Conservation (phyloP, 768 basidiomycete species). For the Cantharellus anzutake region DNA sequence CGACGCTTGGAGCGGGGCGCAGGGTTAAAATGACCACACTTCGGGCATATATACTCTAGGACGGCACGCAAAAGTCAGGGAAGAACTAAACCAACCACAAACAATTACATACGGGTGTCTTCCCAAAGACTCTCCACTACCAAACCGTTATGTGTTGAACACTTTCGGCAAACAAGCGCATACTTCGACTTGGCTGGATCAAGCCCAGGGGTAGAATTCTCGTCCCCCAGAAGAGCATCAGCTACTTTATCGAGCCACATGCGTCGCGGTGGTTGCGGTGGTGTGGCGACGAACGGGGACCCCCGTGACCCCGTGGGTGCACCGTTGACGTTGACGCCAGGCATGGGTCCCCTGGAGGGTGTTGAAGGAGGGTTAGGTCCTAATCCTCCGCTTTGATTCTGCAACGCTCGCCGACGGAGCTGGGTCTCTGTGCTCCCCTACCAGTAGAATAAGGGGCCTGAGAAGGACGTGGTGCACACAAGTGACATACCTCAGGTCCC, state of each 20-base stretch:
- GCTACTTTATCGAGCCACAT: slow-evolving; percentile 80
- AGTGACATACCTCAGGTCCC: not conserved
- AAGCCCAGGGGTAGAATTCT: slow-evolving; percentile 28
- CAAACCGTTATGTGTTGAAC: slow-evolving; percentile 76
- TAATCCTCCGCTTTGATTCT: not conserved
- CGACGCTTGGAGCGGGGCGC: slow-evolving; percentile 6
- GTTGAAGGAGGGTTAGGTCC: not conserved
- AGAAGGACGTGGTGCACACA: not conserved
- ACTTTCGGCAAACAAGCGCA: slow-evolving; percentile 75
- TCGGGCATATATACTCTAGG: slow-evolving; percentile 69
- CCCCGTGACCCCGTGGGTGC: not conserved
- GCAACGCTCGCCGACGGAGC: not conserved
- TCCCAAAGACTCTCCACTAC: slow-evolving; percentile 69
- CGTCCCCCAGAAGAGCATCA: slow-evolving; percentile 70
- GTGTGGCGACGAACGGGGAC: not conserved
- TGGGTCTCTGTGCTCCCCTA: not conserved
- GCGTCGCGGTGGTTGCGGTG: slow-evolving; percentile 29
- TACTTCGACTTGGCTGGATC: slow-evolving; percentile 32
- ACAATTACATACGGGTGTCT: slow-evolving; percentile 45
- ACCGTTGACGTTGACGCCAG: not conserved
- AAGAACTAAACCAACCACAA: not conserved
- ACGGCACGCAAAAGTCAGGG: not conserved
- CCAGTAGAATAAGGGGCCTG: not conserved
- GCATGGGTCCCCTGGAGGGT: not conserved
- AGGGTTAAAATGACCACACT: slow-evolving; percentile 66